A percentile compares a stretch with the other conserved stretches of the same genome.
phyloP scores from a whole-genome alignment of 768 basidiomycete genomes.

The Tephrocybe sp. region DNA sequence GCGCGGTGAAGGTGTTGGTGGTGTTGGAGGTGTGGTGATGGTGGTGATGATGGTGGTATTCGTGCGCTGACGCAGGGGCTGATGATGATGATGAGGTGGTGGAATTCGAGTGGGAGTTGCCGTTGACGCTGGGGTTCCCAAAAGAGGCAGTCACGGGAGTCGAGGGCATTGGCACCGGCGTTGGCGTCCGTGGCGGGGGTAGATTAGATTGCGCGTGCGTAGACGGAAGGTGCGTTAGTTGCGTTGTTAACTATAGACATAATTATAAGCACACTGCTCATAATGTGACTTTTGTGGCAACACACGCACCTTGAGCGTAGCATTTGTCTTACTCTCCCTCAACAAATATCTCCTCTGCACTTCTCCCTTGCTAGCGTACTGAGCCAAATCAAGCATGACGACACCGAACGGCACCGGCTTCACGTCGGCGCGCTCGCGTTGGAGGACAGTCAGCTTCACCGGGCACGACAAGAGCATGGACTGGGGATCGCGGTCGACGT shows the following conservation, averaged over 20 bases:
- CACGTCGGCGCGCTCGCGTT: constrained; percentile 54
- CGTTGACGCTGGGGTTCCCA: constrained; percentile 15
- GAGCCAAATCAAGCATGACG: constrained; percentile 69
- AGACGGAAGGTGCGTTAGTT: constrained; percentile 31
- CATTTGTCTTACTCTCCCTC: constrained; percentile 74
- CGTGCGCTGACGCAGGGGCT: not conserved
- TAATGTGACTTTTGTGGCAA: not conserved
- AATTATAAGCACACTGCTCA: not conserved
- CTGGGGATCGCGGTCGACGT: constrained; percentile 48
- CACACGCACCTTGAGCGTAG: constrained; percentile 65
- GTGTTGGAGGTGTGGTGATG: constrained; percentile 5
- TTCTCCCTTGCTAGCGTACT: constrained; percentile 61
- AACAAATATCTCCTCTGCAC: constrained; percentile 67
- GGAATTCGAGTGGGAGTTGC: not conserved
- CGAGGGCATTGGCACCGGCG: no score
- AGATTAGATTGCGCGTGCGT: not conserved
- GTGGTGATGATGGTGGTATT: not conserved
- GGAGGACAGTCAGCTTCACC: constrained; percentile 64
- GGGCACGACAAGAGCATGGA: constrained; percentile 53
- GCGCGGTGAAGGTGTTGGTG: constrained; percentile 46
- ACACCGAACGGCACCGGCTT: constrained; percentile 50
- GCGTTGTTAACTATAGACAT: constrained; percentile 50
- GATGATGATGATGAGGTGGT: not conserved
- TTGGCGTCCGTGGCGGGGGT: constrained; percentile 12
- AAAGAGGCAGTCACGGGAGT: no score